Evolutionary conservation across 139 green algal species (phyloP).

Genomic region (Mesotaenium endlicherianum): DNA sequence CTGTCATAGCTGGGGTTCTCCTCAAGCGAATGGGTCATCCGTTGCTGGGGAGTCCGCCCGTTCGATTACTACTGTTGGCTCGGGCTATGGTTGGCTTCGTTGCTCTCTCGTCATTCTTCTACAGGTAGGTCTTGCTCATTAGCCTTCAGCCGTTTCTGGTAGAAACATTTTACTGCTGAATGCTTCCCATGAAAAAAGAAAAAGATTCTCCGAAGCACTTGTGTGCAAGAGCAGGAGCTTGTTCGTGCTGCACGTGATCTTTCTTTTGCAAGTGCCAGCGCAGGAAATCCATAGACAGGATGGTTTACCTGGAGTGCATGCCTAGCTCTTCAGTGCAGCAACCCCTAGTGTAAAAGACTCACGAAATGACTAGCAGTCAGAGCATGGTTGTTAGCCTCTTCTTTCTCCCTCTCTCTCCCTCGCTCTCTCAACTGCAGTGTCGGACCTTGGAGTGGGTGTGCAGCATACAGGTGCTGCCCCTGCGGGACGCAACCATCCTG

Average conservation of each 20-base stretch:
- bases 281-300: no score
- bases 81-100: conserved; percentile 28
- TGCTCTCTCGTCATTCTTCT: conserved; percentile 33
- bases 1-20: background rate
- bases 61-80: background rate
- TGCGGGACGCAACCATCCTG: conserved; percentile 23
- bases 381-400: background rate
- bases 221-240: no score
- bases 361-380: no score
- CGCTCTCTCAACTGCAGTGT: background rate
- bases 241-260: no score
- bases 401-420: background rate
- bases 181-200: no score
- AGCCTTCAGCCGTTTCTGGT: background rate
- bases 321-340: no score
- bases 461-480: conserved; percentile 31
- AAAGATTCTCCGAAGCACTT: no score
- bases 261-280: no score
- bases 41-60: background rate
- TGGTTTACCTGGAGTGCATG: no score
- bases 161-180: background rate
- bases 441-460: background rate
- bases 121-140: conserved; percentile 4
- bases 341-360: no score
- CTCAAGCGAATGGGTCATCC: conserved; percentile 1